Evolutionary conservation across 2,329 filamentous ascomycete genomes (phyloP), one percentile per base, ranked within the genome.

Genomic region (Diplodia seriata): DNA sequence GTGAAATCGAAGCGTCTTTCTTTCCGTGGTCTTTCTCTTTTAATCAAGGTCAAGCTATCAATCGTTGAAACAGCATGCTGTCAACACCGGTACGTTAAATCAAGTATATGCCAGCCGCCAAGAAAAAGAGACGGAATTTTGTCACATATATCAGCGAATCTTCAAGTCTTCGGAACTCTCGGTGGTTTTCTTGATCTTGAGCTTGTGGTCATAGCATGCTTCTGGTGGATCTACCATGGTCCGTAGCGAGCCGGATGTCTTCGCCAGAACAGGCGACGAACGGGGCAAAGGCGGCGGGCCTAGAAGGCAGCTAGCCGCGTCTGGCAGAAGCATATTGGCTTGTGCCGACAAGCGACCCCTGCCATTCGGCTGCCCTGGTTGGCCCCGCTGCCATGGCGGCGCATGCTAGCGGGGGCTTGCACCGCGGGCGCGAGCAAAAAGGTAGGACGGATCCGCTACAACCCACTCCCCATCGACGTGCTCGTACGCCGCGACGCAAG

Each of bases 341-440:
- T 15, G 14, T 8, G 36, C 55, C 6, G 38, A 43, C 40, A 33
- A n/a, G 4, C 12, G 40, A 33, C 12, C 57, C 57, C 36, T 47
- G 57, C 40, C 12, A 31, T 26, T 61, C 57, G 26, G 57, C 57
- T 20, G 23, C 20, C 20, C 40, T 61, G 57, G 57, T 38, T 26
- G 40, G 57, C 23, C 57, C 57, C 57, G 23, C 40, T 33, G 29
- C 6, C 31, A 33, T 6, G 31, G 31, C 6, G 31, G 31, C 31
- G 23, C 54, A 33, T 31, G 57, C 57, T 57, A 47, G 57, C 40
- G 57, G 57, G 57, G 40, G 23, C 57, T 61, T 49, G 57, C 40
- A 61, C 57, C 57, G 40, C 20, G 57, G 57, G 31, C 57, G 38
- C 40, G 12, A 49, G 57, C 57, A 61, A 61, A 49, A 61, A 50